Base-by-base conservation (phyloP, 2,329 filamentous ascomycete species). In the Leptographium galeiforme region DNA sequence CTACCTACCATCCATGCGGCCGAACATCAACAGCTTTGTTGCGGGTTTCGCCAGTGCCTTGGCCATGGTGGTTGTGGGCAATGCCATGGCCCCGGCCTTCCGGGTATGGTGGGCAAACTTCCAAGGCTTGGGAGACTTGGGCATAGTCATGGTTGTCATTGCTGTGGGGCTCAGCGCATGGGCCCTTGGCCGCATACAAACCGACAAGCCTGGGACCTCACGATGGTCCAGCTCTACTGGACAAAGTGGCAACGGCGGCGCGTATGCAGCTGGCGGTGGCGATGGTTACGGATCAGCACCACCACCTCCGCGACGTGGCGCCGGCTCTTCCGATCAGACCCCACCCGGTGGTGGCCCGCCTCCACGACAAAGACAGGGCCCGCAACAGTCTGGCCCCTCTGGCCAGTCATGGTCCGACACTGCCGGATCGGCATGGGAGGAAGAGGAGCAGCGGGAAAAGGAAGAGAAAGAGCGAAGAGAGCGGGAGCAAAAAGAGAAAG, bases 1-100 rank as follows among this genome's bases (percentile, higher is more conserved):
- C 33, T 96, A 97, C 67, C 79, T 97, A n/a, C 91, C 91, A 0
- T 95, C 90, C 0, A 69, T 97, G 57, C 79, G 85, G 63, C 85
- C 88, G 19, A 87, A 93, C 63, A 77, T 85, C 63, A 95, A 95
- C 68, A 95, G 88, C 69, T 97, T 96, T 67, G 77, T 89, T 25
- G 89, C 90, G 4, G 91, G 91, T 33, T 89, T 89, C 61, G 85
- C 82, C 43, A 84, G 81, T 56, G 89, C 88, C 3, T 70, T 95
- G 38, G 73, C 87, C 41, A 70, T 83, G 11, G 82, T 93, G 16
- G 78, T 82, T 2, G 63, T 94, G n/a, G 88, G 82, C 68, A 78
- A 84, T 57, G 79, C 78, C 56, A 74, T 91, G 60, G 78, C 85
- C 34, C 90, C 90, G 0, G 80, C 85, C 6, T 73, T 91, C 59